Base-by-base conservation (phyloP, 1,284 basidiomycete species). In the Ceratobasidium sp. region DNA sequence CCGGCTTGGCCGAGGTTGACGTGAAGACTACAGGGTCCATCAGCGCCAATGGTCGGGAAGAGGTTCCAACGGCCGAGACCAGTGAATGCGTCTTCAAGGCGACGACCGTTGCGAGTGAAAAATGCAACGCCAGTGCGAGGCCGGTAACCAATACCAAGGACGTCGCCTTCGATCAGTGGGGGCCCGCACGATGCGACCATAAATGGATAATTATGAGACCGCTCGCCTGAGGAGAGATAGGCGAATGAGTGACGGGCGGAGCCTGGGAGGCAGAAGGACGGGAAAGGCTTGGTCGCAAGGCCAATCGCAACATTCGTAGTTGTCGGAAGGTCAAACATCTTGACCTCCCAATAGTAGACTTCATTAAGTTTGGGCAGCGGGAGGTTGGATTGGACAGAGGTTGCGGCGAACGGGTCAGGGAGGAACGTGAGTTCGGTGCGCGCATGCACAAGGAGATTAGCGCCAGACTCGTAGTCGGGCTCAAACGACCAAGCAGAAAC, bases 401-500 rank as follows among this genome's bases (percentile, higher is more conserved):
- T 96, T 1, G 95, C 94, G 23, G 95, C 96, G 23, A 94, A 93
- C 8, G 96, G 96, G 84, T 98, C 97, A 38, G 96, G 93, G 77
- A 98, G 91, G 86, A 98, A 98, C 0, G 96, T 97, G 82, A 98
- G 93, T 85, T 98, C 96, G 0, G 96, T 98, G 68, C 96, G 91
- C 6, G 94, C 92, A 82, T 97, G 95, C 57, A 98, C 96, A 62
- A 97, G 90, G 62, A 98, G 88, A 5, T 94, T 95, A 78, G 95
- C 92, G 83, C 96, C 91, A 66, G 94, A 93, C 85, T 98, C 96
- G 84, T 96, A 97, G 84, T 98, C 96, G 57, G 96, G 97, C 84
- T 98, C 96, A 83, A 98, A 98, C 23, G 92, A 95, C 96, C 96
- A 98, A 7, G 96, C 96, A 33, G 96, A 96, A 57, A 98, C 96